These are phyloP conservation scores for Pseudogymnoascus destructans DNA, from an alignment of 2,329 filamentous ascomycete species.

Conservation along the genomic window DNA sequence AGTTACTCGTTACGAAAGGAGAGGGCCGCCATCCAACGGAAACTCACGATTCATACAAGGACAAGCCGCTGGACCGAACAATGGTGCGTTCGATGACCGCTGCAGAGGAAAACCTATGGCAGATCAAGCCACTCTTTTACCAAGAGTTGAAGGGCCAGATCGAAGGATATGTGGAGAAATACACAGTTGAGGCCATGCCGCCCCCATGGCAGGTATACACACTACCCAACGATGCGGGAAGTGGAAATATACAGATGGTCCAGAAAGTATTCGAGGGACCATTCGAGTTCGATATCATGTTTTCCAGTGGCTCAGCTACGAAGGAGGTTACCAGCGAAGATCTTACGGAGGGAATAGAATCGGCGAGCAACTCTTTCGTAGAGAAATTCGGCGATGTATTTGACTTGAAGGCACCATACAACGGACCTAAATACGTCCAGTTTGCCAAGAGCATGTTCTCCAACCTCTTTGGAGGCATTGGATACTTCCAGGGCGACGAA, in stretches of 20 bases:
- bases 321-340: conserved; percentile 44
- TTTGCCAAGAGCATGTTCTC: conserved; percentile 90
- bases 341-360: conserved; percentile 56
- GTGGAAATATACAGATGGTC: conserved; percentile 73
- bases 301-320: conserved; percentile 60
- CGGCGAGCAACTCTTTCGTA: conserved; percentile 54
- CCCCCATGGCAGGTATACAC: conserved; percentile 80
- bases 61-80: conserved; percentile 63
- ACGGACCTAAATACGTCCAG: conserved; percentile 54
- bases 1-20: conserved; percentile 63
- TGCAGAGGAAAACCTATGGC: conserved; percentile 63
- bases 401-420: conserved; percentile 63
- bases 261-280: conserved; percentile 84
- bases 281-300: conserved; percentile 90
- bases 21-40: conserved; percentile 46
- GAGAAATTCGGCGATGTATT: conserved; percentile 63
- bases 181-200: conserved; percentile 53
- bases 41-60: conserved; percentile 51
- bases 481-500: conserved; percentile 84
- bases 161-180: conserved; percentile 43
- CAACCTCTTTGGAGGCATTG: conserved; percentile 85
- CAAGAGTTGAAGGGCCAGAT: conserved; percentile 49
- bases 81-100: conserved; percentile 59
- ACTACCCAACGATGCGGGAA: conserved; percentile 51
- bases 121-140: conserved; percentile 60